Evolutionary conservation across 208 protist genomes (phyloP).

Genomic region (Leishmania guyanensis): DNA sequence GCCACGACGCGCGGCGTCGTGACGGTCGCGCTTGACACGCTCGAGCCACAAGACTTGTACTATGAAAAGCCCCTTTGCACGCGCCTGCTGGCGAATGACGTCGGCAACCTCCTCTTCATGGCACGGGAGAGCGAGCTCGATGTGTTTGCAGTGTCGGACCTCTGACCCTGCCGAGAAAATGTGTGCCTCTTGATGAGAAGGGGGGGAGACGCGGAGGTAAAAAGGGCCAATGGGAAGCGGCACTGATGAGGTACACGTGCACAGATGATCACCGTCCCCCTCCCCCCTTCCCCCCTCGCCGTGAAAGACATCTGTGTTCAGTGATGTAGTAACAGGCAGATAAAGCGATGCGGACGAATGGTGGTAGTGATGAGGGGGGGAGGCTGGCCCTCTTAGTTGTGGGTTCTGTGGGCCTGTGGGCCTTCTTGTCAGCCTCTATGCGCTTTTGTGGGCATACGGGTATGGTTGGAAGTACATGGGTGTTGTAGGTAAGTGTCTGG

Average conservation of each 20-base stretch:
- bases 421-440: too few relatives aligned
- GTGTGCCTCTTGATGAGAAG: too few relatives aligned
- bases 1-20: conserved; percentile 70
- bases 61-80: conserved; percentile 16
- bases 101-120: conserved; percentile 31
- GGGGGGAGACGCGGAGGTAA: background rate
- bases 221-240: background rate
- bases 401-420: background rate
- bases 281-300: background rate
- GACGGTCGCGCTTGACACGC: conserved; percentile 47
- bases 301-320: background rate
- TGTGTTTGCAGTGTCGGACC: conserved; percentile 3
- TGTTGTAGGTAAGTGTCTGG: background rate
- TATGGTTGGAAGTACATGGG: background rate
- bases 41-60: conserved; percentile 27
- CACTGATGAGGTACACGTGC: background rate
- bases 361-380: background rate
- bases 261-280: background rate
- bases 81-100: conserved; percentile 31
- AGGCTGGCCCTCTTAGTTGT: background rate
- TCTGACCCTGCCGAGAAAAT: background rate
- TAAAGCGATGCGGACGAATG: background rate
- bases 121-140: conserved; percentile 2
- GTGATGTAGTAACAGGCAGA: background rate
- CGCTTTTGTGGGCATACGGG: background rate